A percentile compares a stretch with the other conserved stretches of the same genome.
Conservation (phyloP, 495 filamentous ascomycete species). For the Ascodesmis nigricans region DNA sequence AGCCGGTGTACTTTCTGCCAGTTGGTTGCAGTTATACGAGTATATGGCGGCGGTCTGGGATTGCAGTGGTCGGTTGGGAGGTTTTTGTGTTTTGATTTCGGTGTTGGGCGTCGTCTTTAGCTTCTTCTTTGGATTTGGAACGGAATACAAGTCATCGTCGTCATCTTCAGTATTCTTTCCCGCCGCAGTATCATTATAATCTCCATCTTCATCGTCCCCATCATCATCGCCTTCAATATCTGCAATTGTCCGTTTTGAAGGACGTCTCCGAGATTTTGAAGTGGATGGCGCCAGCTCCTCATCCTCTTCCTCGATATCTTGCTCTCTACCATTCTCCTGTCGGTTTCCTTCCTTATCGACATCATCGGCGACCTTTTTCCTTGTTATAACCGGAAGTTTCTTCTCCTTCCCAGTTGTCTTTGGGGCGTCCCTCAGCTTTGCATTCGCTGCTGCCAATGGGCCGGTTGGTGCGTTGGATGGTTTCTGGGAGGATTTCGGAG, state of each 20-base stretch:
- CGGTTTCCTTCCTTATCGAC: no score
- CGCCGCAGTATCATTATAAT: slow-evolving; percentile 23
- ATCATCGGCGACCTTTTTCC: slow-evolving; percentile 10
- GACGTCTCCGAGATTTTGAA: neutral
- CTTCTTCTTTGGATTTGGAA: slow-evolving; percentile 6
- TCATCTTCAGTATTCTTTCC: slow-evolving; percentile 15
- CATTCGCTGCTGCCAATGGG: neutral
- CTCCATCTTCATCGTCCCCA: slow-evolving; percentile 10
- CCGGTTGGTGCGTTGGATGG: neutral
- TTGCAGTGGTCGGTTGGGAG: slow-evolving; percentile 7
- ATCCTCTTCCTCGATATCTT: slow-evolving; percentile 1
- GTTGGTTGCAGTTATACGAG: slow-evolving; percentile 9
- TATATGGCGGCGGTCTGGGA: neutral
- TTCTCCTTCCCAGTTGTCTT: slow-evolving; percentile 3
- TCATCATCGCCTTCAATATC: slow-evolving; percentile 14
- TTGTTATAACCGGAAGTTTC: slow-evolving; percentile 4
- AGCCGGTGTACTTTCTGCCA: slow-evolving; percentile 23
- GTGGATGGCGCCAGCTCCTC: slow-evolving; percentile 2
- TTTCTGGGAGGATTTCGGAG: slow-evolving; percentile 9
- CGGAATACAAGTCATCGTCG: slow-evolving; percentile 9
- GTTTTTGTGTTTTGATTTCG: slow-evolving; percentile 4
- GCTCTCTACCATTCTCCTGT: slow-evolving; percentile 3
- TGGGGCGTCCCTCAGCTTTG: neutral
- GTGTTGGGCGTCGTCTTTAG: slow-evolving; percentile 5
- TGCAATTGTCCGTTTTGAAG: slow-evolving; percentile 7